A percentile compares a stretch with the other conserved stretches of the same genome.
phyloP scores from a whole-genome alignment of 371 early-diverging fungal species.

The Phascolomyces articulosus region DNA sequence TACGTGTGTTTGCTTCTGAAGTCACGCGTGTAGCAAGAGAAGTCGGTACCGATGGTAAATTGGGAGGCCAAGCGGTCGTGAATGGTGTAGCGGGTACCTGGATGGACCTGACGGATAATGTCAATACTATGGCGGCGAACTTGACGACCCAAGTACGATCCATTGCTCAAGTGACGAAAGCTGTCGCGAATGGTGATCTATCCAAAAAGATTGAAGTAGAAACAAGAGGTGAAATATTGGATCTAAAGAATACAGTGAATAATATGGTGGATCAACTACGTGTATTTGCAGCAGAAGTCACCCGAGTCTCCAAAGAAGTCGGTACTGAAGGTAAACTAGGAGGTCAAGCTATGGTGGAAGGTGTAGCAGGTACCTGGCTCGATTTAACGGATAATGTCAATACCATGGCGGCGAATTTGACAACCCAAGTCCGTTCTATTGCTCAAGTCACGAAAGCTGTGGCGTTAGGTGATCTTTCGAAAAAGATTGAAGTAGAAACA shows the following conservation, averaged over 20 bases:
- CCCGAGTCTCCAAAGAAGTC: constrained; percentile 23
- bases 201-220: constrained; percentile 26
- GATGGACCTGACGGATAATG: constrained; percentile 45
- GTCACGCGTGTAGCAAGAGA: constrained; percentile 67
- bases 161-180: constrained; percentile 26
- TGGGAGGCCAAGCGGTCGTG: constrained; percentile 44
- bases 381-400: constrained; percentile 25
- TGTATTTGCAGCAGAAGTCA: constrained; percentile 22
- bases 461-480: constrained; percentile 50
- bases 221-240: constrained; percentile 21
- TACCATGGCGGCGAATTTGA: constrained; percentile 32
- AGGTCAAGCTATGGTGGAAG: constrained; percentile 20
- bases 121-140: constrained; percentile 44
- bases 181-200: constrained; percentile 24
- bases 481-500: constrained; percentile 57
- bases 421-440: constrained; percentile 45
- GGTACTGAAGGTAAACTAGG: constrained; percentile 28
- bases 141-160: constrained; percentile 59
- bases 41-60: constrained; percentile 62
- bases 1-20: constrained; percentile 59
- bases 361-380: constrained; percentile 21
- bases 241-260: constrained; percentile 25
- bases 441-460: constrained; percentile 42
- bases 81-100: constrained; percentile 42
- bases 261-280: constrained; percentile 26